These are phyloP conservation scores for Ophiostoma ulmi DNA, from an alignment of 2,329 filamentous ascomycete genomes.

Conservation along the genomic window DNA sequence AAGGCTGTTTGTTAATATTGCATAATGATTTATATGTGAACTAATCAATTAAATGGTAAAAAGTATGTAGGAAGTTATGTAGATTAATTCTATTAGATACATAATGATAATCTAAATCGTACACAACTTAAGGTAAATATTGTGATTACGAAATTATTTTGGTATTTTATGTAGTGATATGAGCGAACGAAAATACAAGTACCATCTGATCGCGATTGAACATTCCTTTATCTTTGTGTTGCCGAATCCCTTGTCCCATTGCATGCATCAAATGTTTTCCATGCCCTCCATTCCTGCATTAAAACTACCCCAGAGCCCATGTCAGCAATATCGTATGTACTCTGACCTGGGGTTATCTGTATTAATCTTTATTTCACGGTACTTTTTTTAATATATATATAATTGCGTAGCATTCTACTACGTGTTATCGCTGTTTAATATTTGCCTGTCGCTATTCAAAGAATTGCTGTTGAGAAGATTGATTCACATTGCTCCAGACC, in stretches of 20 bases:
- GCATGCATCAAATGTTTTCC: neutral
- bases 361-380: neutral
- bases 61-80: constrained; percentile 16
- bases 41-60: constrained; percentile 7
- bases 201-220: neutral
- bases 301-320: neutral
- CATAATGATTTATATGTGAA: constrained; percentile 12
- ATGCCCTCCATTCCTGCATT: neutral
- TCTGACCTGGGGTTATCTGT: neutral
- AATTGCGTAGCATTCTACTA: neutral
- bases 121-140: constrained; percentile 15
- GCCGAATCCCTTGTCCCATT: neutral
- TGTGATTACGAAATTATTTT: constrained; percentile 13
- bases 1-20: neutral
- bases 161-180: too few relatives aligned
- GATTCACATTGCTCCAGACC: neutral
- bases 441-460: neutral
- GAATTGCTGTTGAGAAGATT: neutral
- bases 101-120: constrained; percentile 6
- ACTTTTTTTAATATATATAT: neutral
- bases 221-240: neutral
- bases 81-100: neutral
- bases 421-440: neutral
- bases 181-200: neutral
- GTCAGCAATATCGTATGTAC: neutral